Evolutionary conservation across 306 rosid species (phyloP).

Genomic region (Castanea crenata): DNA sequence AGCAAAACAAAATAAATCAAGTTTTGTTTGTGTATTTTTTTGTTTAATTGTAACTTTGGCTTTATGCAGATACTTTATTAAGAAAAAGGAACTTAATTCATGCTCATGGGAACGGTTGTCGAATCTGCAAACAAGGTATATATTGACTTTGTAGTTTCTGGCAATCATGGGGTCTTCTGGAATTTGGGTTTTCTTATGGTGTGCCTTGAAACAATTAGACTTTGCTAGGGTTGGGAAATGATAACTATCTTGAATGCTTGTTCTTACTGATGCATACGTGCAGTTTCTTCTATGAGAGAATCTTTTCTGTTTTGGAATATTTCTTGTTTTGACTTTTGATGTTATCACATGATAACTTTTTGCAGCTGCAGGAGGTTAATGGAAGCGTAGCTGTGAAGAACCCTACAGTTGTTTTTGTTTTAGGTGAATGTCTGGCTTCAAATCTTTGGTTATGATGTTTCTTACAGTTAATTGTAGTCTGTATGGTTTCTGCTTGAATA

Average conservation of each 20-base stretch:
- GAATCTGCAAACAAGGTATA: conserved; percentile 65
- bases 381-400: conserved; percentile 59
- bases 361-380: conserved; percentile 51
- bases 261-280: background rate
- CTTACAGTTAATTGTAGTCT: background rate
- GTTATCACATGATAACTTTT: background rate
- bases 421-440: conserved; percentile 57
- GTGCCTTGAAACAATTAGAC: background rate
- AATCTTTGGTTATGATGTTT: conserved; percentile 13
- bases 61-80: conserved; percentile 31
- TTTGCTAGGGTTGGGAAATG: background rate
- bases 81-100: conserved; percentile 25
- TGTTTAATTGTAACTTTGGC: conserved; percentile 5
- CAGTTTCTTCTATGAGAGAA: background rate
- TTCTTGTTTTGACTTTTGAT: background rate
- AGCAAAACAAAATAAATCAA: background rate
- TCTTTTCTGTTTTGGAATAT: background rate
- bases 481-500: background rate
- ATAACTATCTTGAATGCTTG: background rate
- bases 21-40: background rate
- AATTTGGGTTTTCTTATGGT: background rate
- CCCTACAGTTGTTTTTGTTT: conserved; percentile 86
- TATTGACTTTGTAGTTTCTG: conserved; percentile 2
- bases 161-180: conserved; percentile 11
- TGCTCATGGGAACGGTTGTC: conserved; percentile 71